Conservation (phyloP, 805 yeast species). For the Candida vaughaniae region DNA sequence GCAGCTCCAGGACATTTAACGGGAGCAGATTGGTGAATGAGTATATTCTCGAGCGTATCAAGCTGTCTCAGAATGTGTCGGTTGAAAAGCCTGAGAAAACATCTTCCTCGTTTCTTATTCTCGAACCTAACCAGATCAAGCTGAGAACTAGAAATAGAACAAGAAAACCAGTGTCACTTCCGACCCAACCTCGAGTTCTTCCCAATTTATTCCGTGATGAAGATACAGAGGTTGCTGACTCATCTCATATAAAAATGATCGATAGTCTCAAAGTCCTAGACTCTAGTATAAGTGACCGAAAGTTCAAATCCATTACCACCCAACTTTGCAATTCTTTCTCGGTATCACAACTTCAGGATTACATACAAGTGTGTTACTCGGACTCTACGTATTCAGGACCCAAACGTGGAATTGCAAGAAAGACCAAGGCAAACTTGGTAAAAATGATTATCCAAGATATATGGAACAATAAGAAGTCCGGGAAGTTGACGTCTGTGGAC, state of each 20-base stretch:
- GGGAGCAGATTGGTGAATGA: too few relatives aligned
- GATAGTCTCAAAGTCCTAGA: constrained; percentile 5
- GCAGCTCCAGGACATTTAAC: too few relatives aligned
- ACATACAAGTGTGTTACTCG: constrained; percentile 7
- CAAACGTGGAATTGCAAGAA: constrained; percentile 3
- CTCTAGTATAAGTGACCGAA: constrained; percentile 4
- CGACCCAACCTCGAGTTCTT: not conserved
- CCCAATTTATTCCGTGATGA: not conserved
- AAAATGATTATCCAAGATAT: constrained; percentile 10
- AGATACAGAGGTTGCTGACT: not conserved
- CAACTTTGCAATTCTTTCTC: constrained; percentile 10
- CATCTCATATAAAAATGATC: constrained; percentile 5
- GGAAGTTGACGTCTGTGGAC: constrained; percentile 21
- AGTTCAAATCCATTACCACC: not conserved
- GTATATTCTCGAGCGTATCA: too few relatives aligned
- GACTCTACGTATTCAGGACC: constrained; percentile 6
- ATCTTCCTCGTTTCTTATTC: constrained; percentile 6
- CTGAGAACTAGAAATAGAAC: not conserved
- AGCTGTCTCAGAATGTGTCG: too few relatives aligned
- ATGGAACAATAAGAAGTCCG: constrained; percentile 15
- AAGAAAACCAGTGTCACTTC: not conserved
- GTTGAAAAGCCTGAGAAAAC: not conserved
- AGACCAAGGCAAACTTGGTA: constrained; percentile 7
- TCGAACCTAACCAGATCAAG: constrained; percentile 4
- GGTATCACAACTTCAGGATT: constrained; percentile 9